Evolutionary conservation across 768 basidiomycete genomes (phyloP).

Genomic region (Chalciporus pseudorubinellus): DNA sequence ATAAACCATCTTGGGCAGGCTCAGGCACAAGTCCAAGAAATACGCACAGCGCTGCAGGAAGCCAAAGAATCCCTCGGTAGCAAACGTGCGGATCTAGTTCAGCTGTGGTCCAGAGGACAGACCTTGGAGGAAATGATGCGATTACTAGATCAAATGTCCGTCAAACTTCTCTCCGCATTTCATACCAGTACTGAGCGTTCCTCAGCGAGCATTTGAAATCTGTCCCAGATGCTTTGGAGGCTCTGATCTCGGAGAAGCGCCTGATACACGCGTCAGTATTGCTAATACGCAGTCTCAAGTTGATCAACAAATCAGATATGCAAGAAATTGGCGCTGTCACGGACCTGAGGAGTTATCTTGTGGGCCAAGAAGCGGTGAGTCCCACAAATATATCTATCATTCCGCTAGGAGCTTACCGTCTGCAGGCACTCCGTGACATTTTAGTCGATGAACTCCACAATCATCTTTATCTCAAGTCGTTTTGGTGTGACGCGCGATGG

Average conservation of each 20-base stretch:
- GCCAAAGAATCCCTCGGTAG: conserved; percentile 75
- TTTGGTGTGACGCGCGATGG: conserved; percentile 96
- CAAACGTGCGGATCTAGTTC: conserved; percentile 86
- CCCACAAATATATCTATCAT: background rate
- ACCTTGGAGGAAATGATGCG: conserved; percentile 94
- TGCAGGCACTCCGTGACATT: conserved; percentile 86
- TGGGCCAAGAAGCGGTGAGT: conserved; percentile 82
- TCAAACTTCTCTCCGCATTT: conserved; percentile 9
- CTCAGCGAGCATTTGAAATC: conserved; percentile 83
- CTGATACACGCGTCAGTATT: conserved; percentile 85
- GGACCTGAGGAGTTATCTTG: conserved; percentile 82
- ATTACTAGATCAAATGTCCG: conserved; percentile 92
- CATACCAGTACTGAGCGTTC: conserved; percentile 16
- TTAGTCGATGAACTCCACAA: conserved; percentile 93
- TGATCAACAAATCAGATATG: conserved; percentile 90
- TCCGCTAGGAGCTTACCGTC: conserved; percentile 8
- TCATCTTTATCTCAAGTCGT: conserved; percentile 95
- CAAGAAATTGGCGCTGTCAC: conserved; percentile 92
- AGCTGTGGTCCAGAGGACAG: conserved; percentile 85
- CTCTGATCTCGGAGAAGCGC: conserved; percentile 93
- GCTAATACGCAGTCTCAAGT: conserved; percentile 83
- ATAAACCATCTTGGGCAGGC: conserved; percentile 67
- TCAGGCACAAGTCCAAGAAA: conserved; percentile 70
- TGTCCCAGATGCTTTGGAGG: conserved; percentile 89
- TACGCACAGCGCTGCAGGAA: conserved; percentile 70